Evolutionary conservation across 2,329 filamentous ascomycete species (phyloP).

Genomic region (Epichloe gansuensis): DNA sequence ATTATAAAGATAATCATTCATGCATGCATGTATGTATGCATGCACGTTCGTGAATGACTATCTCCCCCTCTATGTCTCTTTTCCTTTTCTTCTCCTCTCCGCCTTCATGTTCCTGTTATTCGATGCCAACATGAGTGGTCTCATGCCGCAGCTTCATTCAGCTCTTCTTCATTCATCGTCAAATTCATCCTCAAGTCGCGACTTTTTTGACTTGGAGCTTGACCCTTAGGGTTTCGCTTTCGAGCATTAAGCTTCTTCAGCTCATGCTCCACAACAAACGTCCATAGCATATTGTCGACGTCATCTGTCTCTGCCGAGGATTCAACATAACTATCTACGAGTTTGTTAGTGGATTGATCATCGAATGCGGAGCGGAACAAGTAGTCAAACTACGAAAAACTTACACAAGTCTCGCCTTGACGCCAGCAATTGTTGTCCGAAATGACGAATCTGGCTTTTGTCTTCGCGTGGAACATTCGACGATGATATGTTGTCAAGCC

Average conservation of each 20-base stretch:
- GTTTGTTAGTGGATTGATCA: neutral
- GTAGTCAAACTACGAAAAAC: slow-evolving; percentile 4
- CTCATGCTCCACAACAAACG: slow-evolving; percentile 27
- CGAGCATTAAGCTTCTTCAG: slow-evolving; percentile 27
- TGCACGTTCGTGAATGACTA: neutral
- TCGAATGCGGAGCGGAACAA: neutral
- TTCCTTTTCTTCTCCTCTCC: neutral
- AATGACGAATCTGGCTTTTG: slow-evolving; percentile 15
- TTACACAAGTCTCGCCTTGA: slow-evolving; percentile 25
- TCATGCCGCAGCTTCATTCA: neutral
- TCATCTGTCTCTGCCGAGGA: slow-evolving; percentile 11
- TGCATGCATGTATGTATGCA: neutral
- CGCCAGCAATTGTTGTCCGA: slow-evolving; percentile 21
- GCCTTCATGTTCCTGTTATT: neutral
- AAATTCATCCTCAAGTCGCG: slow-evolving; percentile 10
- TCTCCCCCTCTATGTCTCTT: neutral
- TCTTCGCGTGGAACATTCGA: slow-evolving; percentile 15
- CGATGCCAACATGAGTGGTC: no score
- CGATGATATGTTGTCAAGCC: slow-evolving; percentile 20
- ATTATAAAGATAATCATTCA: slow-evolving; percentile 1
- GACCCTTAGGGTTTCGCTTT: slow-evolving; percentile 16
- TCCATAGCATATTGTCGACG: slow-evolving; percentile 16
- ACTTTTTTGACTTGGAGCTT: slow-evolving; percentile 15
- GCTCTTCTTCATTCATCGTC: slow-evolving; percentile 14
- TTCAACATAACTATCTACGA: slow-evolving; percentile 20